phyloP scores from a whole-genome alignment of 106 monocot species.

The Dendrobium nobile region DNA sequence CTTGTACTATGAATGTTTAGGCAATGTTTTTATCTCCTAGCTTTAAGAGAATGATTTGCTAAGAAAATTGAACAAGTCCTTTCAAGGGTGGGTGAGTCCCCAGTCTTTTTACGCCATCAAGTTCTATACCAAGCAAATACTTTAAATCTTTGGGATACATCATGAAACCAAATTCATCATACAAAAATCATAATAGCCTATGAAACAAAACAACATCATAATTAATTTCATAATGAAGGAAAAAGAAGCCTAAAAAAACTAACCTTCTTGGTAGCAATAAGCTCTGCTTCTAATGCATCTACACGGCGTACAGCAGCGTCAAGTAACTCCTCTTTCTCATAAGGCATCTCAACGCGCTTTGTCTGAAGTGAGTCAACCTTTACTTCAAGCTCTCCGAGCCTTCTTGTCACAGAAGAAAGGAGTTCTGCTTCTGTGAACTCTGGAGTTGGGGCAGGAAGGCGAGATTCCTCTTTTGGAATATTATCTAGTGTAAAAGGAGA shows the following conservation, averaged over 20 bases:
- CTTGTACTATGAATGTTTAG: no score
- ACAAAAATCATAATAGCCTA: background rate
- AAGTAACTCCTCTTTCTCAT: conserved; percentile 52
- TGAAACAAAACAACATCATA: background rate
- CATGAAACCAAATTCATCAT: background rate
- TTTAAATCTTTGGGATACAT: no score
- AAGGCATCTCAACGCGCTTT: conserved; percentile 65
- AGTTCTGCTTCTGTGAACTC: conserved; percentile 41
- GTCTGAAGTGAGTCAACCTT: conserved; percentile 57
- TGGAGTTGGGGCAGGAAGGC: conserved; percentile 55
- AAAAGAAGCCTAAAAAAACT: background rate
- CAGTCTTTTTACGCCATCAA: no score
- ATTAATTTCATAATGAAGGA: background rate
- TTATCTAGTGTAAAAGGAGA: conserved; percentile 8
- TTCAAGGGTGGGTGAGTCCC: no score
- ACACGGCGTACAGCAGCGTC: conserved; percentile 30
- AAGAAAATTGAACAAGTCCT: no score
- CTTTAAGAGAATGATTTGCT: no score
- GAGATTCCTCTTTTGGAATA: conserved; percentile 38
- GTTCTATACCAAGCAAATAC: no score
- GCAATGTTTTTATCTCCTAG: no score
- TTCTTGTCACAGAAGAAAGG: conserved; percentile 43
- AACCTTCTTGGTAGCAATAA: conserved; percentile 25
- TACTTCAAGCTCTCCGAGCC: conserved; percentile 73
- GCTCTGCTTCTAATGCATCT: conserved; percentile 37